Conservation (phyloP, 108 stramenopile genomes). For the Skeletonema costatum region DNA sequence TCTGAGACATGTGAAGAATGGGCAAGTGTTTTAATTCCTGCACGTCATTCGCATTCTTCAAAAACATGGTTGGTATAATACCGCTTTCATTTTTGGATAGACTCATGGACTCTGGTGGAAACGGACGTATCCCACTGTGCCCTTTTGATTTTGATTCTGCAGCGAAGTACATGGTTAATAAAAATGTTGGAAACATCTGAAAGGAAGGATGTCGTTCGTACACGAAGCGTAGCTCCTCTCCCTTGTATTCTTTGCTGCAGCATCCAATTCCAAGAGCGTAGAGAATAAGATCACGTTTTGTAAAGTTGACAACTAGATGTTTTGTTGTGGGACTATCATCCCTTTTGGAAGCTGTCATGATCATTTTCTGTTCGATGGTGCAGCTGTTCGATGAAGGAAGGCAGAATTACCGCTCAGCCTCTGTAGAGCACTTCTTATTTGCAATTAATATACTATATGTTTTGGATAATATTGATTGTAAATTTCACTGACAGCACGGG, state of each 20-base stretch:
- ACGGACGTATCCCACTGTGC: slow-evolving; percentile 54
- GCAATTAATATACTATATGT: neutral
- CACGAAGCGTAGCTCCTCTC: slow-evolving; percentile 58
- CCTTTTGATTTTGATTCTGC: slow-evolving; percentile 13
- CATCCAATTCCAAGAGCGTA: slow-evolving; percentile 83
- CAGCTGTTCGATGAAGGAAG: neutral
- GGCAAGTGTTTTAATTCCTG: slow-evolving; percentile 36
- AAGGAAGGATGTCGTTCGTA: slow-evolving; percentile 71
- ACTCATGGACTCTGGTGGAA: slow-evolving; percentile 64
- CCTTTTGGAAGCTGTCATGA: neutral
- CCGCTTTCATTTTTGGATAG: slow-evolving; percentile 34
- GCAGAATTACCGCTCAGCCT: no score
- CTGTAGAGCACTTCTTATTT: no score
- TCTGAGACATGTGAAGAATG: slow-evolving; percentile 75
- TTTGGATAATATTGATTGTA: neutral
- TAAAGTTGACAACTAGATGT: slow-evolving; percentile 25
- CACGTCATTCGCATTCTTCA: slow-evolving; percentile 15
- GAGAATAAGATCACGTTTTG: slow-evolving; percentile 57
- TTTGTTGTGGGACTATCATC: neutral
- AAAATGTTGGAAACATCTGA: slow-evolving; percentile 65
- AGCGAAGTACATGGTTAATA: slow-evolving; percentile 57
- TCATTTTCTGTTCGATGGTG: neutral
- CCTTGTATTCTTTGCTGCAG: slow-evolving; percentile 35
- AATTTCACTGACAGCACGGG: slow-evolving; percentile 45
- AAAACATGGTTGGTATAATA: slow-evolving; percentile 31